phyloP scores from a whole-genome alignment of 164 flowering plant species.

The Liriodendron chinense region DNA sequence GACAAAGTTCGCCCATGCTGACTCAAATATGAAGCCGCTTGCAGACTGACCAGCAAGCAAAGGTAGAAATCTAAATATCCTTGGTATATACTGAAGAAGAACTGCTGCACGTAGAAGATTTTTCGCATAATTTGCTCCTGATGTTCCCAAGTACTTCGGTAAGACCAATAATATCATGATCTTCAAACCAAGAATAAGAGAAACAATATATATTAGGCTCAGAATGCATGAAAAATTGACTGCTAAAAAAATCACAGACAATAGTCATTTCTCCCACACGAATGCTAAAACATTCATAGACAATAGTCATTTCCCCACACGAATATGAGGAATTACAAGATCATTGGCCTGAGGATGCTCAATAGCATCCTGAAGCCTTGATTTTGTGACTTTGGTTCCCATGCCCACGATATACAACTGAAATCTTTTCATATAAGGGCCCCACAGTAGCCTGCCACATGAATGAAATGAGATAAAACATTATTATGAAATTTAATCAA shows the following conservation, averaged over 20 bases:
- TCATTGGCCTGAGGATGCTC: neutral
- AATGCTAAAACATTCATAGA: neutral
- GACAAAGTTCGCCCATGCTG: slow-evolving; percentile 92
- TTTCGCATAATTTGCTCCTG: slow-evolving; percentile 85
- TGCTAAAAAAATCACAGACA: neutral
- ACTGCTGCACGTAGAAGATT: slow-evolving; percentile 66
- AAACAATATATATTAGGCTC: neutral
- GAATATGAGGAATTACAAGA: neutral
- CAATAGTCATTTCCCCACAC: neutral
- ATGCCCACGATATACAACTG: neutral
- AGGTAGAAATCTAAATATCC: slow-evolving; percentile 67
- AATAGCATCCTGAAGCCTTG: neutral
- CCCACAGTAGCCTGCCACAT: neutral
- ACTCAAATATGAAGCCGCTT: slow-evolving; percentile 83
- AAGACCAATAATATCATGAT: slow-evolving; percentile 52
- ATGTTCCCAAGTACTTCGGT: slow-evolving; percentile 43
- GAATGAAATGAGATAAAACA: neutral
- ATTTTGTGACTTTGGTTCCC: neutral
- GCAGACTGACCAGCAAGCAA: slow-evolving; percentile 74
- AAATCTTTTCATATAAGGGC: neutral
- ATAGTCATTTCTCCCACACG: neutral
- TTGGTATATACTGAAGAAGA: slow-evolving; percentile 79
- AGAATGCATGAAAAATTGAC: neutral
- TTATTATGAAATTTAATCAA: neutral
- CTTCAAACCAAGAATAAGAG: slow-evolving; percentile 30